phyloP scores from a whole-genome alignment of 257 asterid genomes.

The Penstemon davidsonii region DNA sequence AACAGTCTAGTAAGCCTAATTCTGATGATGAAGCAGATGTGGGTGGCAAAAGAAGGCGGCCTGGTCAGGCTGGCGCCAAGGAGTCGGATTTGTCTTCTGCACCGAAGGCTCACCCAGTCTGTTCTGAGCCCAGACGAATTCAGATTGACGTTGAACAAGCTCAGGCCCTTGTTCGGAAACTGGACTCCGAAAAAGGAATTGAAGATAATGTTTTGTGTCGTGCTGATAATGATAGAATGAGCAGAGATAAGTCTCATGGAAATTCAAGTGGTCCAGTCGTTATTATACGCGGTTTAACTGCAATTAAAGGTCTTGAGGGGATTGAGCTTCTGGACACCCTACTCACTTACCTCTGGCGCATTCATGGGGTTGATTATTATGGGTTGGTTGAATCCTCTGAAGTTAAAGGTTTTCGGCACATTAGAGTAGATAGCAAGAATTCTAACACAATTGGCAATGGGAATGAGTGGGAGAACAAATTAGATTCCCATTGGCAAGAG shows the following conservation, averaged over 20 bases:
- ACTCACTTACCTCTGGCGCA: conserved; percentile 94
- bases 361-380: conserved; percentile 95
- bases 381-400: conserved; percentile 82
- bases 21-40: conserved; percentile 81
- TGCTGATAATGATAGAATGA: conserved; percentile 72
- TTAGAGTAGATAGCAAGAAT: conserved; percentile 66
- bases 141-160: conserved; percentile 80
- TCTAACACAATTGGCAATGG: conserved; percentile 54
- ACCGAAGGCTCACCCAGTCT: conserved; percentile 83
- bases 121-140: conserved; percentile 75
- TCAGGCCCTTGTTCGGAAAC: conserved; percentile 77
- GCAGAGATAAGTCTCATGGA: conserved; percentile 83
- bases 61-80: conserved; percentile 56
- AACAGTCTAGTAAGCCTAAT: conserved; percentile 68
- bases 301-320: conserved; percentile 94
- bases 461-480: conserved; percentile 79
- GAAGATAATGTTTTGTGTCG: conserved; percentile 81
- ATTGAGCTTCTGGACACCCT: conserved; percentile 89
- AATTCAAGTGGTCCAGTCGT: conserved; percentile 89
- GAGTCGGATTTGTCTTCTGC: conserved; percentile 66
- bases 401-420: conserved; percentile 88
- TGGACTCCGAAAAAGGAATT: conserved; percentile 82
- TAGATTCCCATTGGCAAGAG: conserved; percentile 84
- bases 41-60: conserved; percentile 69
- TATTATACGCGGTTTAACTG: conserved; percentile 71